Evolutionary conservation across 805 yeast genomes (phyloP), one percentile per base, ranked within the genome.

Genomic region (Wickerhamiella shivajii): DNA sequence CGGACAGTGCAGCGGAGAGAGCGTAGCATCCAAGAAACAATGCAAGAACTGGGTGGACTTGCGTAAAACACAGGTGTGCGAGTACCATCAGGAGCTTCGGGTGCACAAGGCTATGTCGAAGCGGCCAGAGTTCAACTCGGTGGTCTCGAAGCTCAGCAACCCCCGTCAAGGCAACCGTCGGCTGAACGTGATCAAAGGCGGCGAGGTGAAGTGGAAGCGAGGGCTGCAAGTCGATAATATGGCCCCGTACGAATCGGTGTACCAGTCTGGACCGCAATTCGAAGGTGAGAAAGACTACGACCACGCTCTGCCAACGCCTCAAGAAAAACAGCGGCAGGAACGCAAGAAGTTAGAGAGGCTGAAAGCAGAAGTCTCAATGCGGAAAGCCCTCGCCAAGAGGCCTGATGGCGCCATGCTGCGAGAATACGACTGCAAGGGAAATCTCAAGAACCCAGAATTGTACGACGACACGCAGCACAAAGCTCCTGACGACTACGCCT

Each of bases 71-170:
- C 66, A 64, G 16, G 64, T 69, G 38, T 85, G 97, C 53, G 72
- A 71, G 18, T 81, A 58, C 45, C 97, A 85, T 48, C 59, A 66
- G 12, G 87, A 80, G 40, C 43, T 63, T 30, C 62, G 69, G 27
- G 59, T 71, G 35, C 63, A 66, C 27, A 61, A 61, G 28, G 53
- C 67, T 0, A 66, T 70, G 14, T 64, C 73, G n/a, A 64, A 68
- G 40, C 60, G 97, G 40, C 68, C 81, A 61, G 97, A 85, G 51
- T 60, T 87, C 34, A 78, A 72, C 30, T 46, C 52, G 69, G 78
- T 11, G 57, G 69, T 39, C 60, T 66, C 39, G 55, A 72, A 37
- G 52, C 69, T 54, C 64, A 71, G 44, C 67, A 81, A 5, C 74
- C 84, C 4, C 56, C 60, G 30, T 49, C 59, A 70, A 66, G 12